Evolutionary conservation across 2,329 filamentous ascomycete species (phyloP).

Genomic region (Emergomyces africanus): DNA sequence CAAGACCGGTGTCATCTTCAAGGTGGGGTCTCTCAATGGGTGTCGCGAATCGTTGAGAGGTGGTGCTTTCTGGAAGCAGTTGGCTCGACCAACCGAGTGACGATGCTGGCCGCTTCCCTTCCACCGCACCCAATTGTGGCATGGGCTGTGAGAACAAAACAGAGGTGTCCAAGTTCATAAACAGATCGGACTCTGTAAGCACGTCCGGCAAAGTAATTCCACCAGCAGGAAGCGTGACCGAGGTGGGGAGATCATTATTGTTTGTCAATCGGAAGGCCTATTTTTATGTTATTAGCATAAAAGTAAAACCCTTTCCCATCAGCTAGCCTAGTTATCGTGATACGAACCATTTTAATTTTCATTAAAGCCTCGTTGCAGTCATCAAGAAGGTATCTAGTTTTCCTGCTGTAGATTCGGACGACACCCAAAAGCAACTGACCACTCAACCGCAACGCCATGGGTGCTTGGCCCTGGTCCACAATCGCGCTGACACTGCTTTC

Average conservation of each 20-base stretch:
- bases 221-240: conserved; percentile 66
- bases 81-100: conserved; percentile 56
- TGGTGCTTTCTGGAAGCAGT: conserved; percentile 56
- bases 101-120: conserved; percentile 22
- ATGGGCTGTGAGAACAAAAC: conserved; percentile 68
- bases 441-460: conserved; percentile 86
- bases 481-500: conserved; percentile 92
- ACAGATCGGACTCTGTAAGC: conserved; percentile 84
- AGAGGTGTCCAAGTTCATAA: conserved; percentile 70
- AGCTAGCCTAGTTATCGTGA: neutral
- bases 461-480: conserved; percentile 82
- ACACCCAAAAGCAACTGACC: conserved; percentile 91
- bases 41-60: conserved; percentile 45
- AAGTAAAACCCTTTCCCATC: neutral
- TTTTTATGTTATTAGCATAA: conserved; percentile 21
- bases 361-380: conserved; percentile 95
- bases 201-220: conserved; percentile 81
- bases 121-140: conserved; percentile 18
- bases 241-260: conserved; percentile 87
- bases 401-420: conserved; percentile 93
- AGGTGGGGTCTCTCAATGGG: conserved; percentile 34
- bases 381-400: conserved; percentile 89
- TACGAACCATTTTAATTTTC: conserved; percentile 91
- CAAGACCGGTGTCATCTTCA: conserved; percentile 60
- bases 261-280: conserved; percentile 89